phyloP scores from a whole-genome alignment of 2,329 filamentous ascomycete species.

The Alternaria arborescens region DNA sequence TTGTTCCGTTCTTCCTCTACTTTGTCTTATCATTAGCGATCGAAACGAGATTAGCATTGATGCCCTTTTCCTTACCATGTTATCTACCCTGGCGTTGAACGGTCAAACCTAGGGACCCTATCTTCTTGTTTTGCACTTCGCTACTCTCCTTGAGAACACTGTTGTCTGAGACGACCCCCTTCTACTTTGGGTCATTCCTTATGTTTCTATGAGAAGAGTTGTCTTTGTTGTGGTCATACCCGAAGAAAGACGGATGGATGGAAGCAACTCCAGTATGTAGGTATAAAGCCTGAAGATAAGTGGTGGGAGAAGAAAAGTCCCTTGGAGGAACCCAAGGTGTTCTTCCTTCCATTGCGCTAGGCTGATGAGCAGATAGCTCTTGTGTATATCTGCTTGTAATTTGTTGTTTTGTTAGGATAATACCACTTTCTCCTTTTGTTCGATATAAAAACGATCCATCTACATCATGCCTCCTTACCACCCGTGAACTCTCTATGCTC shows the following conservation, averaged over 20 bases:
- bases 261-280: slow-evolving; percentile 4
- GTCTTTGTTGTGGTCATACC: slow-evolving; percentile 4
- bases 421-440: slow-evolving; percentile 24
- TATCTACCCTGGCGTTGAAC: slow-evolving; percentile 19
- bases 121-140: slow-evolving; percentile 5
- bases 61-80: slow-evolving; percentile 20
- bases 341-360: slow-evolving; percentile 2
- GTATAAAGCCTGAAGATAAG: neutral
- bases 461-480: neutral
- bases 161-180: slow-evolving; percentile 9
- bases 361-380: slow-evolving; percentile 8
- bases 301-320: neutral
- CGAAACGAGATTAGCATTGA: slow-evolving; percentile 27
- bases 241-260: slow-evolving; percentile 4
- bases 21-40: slow-evolving; percentile 25
- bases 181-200: slow-evolving; percentile 4
- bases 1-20: slow-evolving; percentile 7
- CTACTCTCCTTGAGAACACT: slow-evolving; percentile 18
- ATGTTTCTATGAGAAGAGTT: slow-evolving; percentile 4
- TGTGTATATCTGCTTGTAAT: slow-evolving; percentile 26
- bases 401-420: slow-evolving; percentile 26
- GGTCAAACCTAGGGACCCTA: neutral
- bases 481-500: neutral
- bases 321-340: slow-evolving; percentile 5
- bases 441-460: neutral